Base-by-base conservation (phyloP, 345 rosid species). In the Hibiscus tridactylites region DNA sequence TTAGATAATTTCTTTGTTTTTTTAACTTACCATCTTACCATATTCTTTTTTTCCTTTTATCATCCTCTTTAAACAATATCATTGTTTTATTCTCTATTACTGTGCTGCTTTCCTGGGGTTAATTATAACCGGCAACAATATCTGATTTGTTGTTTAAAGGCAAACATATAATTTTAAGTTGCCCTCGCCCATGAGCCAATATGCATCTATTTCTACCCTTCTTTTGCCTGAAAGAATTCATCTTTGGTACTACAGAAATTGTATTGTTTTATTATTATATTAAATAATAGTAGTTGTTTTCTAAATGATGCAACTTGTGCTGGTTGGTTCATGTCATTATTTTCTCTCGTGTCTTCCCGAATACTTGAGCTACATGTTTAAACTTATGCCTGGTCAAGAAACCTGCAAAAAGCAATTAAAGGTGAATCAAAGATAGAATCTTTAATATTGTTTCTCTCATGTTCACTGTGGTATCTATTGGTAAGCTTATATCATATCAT, bases 311-410 rank as follows among this genome's bases (percentile, higher is more conserved):
- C 33, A 11, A 35, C 2, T 12, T 64, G 70, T 73, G 21, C 6
- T 54, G 24, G 3, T 26, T 50, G 50, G 46, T 9, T 24, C 42
- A n/a, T 73, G 15, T 21, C 19, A 24, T 50, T 56, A 54, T 39
- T 33, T 44, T 61, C 17, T 21, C 54, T 62, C 63, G 15, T 8
- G 77, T 47, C 71, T 11, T 76, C 68, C 73, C 89, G 98, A 90
- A 33, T 80, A 80, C 76, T 63, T 89, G 81, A 81, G 80, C 74
- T 93, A 89, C 77, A 85, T 84, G 86, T 88, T 93, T 80, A 85
- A 86, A 71, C 71, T 82, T 49, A 80, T 89, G 81, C 87, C 94
- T 37, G 76, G 69, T 65, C 77, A 77, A 66, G 86, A 85, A 64
- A 53, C 83, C 19, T 58, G 70, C 74, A 79, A 75, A 52, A 85